Percentiles rank a stretch among this genome's conserved stretches.
These are phyloP conservation scores for Endoconidiophora laricicola DNA, from an alignment of 2,329 filamentous ascomycete genomes.

Conservation along the genomic window DNA sequence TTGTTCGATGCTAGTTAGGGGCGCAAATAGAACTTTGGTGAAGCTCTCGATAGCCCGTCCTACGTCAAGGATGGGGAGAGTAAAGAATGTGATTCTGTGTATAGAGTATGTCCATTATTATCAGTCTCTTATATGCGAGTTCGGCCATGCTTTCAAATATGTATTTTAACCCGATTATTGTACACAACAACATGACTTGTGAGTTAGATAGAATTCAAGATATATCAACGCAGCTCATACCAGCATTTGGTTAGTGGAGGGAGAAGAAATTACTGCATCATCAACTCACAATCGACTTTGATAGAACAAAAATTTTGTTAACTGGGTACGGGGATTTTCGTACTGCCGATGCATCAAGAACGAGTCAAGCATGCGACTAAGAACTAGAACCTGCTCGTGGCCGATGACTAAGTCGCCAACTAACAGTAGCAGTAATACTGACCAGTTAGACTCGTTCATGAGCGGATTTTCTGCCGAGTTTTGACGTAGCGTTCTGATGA, in stretches of 20 bases:
- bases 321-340: background rate
- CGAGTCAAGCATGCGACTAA: slow-evolving; percentile 3
- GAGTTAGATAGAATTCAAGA: too few relatives aligned
- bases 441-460: slow-evolving; percentile 4
- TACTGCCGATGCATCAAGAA: slow-evolving; percentile 1
- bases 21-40: slow-evolving; percentile 5
- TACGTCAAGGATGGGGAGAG: slow-evolving; percentile 1
- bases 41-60: slow-evolving; percentile 1
- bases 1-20: slow-evolving; percentile 4
- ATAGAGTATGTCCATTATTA: background rate
- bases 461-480: background rate
- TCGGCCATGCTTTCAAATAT: too few relatives aligned
- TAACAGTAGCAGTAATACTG: background rate
- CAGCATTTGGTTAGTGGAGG: too few relatives aligned
- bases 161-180: too few relatives aligned
- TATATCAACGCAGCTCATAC: too few relatives aligned
- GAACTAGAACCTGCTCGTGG: slow-evolving; percentile 3
- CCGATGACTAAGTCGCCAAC: slow-evolving; percentile 4
- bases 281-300: slow-evolving; percentile 3
- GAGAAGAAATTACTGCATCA: background rate
- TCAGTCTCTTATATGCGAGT: too few relatives aligned
- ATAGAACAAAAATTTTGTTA: slow-evolving; percentile 5
- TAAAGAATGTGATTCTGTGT: slow-evolving; percentile 3
- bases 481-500: background rate
- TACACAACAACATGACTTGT: too few relatives aligned